Conservation (phyloP, 1,284 basidiomycete genomes). For the Psilocybe mexicana region DNA sequence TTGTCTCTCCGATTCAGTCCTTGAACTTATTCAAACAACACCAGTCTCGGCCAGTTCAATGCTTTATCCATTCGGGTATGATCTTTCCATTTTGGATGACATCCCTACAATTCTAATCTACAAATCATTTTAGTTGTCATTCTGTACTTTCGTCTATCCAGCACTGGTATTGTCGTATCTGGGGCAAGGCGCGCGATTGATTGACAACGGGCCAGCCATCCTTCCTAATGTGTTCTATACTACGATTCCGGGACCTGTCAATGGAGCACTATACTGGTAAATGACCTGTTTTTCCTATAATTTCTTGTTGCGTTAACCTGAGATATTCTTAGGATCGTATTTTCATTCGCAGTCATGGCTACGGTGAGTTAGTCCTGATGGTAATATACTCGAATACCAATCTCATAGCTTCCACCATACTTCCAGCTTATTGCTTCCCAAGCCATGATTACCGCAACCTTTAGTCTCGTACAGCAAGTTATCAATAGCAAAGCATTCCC, state of each 20-base stretch:
- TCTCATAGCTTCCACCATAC: not conserved
- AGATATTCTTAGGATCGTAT: slow-evolving; percentile 49
- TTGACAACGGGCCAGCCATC: slow-evolving; percentile 48
- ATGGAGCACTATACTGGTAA: slow-evolving; percentile 58
- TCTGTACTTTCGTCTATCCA: slow-evolving; percentile 57
- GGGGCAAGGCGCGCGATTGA: slow-evolving; percentile 66
- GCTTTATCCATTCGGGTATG: slow-evolving; percentile 50
- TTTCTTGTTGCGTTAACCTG: not conserved
- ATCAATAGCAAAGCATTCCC: slow-evolving; percentile 62
- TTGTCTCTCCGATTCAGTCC: not conserved
- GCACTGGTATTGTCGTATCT: slow-evolving; percentile 65
- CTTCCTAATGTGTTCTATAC: slow-evolving; percentile 62
- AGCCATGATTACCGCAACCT: slow-evolving; percentile 70
- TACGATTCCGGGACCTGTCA: slow-evolving; percentile 56
- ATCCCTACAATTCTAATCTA: not conserved
- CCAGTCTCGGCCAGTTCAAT: slow-evolving; percentile 70
- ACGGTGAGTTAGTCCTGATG: slow-evolving; percentile 41
- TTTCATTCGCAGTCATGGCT: slow-evolving; percentile 61
- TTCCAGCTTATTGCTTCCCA: slow-evolving; percentile 57
- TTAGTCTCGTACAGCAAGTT: slow-evolving; percentile 65
- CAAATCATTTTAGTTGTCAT: slow-evolving; percentile 42
- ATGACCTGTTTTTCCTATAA: not conserved
- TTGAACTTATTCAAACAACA: not conserved
- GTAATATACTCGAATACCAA: too few species aligned
- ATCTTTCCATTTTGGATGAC: not conserved